phyloP scores from a whole-genome alignment of 1,284 basidiomycete species.

The Neolentinus lepideus region DNA sequence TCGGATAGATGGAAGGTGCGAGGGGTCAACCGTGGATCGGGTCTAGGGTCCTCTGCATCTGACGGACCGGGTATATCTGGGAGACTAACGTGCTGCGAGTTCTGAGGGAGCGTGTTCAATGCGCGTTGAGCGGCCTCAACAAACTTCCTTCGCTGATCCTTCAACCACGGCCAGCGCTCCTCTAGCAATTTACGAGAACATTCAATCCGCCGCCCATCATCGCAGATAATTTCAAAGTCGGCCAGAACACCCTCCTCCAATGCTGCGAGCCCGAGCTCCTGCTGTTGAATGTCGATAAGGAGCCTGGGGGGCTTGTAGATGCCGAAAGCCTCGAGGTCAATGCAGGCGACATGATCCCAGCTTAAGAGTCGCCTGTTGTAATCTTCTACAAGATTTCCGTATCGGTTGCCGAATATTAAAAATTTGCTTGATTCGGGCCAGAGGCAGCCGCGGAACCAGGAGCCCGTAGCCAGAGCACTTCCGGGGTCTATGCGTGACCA shows the following conservation, averaged over 20 bases:
- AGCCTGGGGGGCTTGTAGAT: conserved; percentile 82
- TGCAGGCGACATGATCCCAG: conserved; percentile 86
- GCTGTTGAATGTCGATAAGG: conserved; percentile 63
- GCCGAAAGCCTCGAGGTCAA: conserved; percentile 90
- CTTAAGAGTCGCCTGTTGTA: conserved; percentile 87
- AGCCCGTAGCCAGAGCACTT: conserved; percentile 70
- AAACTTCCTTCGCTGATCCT: conserved; percentile 57
- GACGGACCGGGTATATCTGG: conserved; percentile 48
- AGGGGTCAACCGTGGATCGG: conserved; percentile 74
- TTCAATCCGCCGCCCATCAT: conserved; percentile 78
- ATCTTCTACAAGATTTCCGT: conserved; percentile 84
- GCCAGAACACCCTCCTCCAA: conserved; percentile 70
- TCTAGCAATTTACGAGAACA: conserved; percentile 81
- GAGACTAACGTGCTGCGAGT: conserved; percentile 48
- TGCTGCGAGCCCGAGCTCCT: conserved; percentile 71
- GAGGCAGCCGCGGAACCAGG: conserved; percentile 84
- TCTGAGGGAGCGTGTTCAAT: conserved; percentile 49
- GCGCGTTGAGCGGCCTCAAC: conserved; percentile 45
- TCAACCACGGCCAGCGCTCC: conserved; percentile 93
- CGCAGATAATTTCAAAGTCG: conserved; percentile 89
- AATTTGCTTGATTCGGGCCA: conserved; percentile 79
- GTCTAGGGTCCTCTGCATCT: conserved; percentile 36
- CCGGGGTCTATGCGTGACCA: conserved; percentile 86
- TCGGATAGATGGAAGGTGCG: conserved; percentile 80
- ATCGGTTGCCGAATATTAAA: conserved; percentile 82